Evolutionary conservation across 805 yeast genomes (phyloP), one percentile per base, ranked within the genome.

Genomic region (Suhomyces faveliae): DNA sequence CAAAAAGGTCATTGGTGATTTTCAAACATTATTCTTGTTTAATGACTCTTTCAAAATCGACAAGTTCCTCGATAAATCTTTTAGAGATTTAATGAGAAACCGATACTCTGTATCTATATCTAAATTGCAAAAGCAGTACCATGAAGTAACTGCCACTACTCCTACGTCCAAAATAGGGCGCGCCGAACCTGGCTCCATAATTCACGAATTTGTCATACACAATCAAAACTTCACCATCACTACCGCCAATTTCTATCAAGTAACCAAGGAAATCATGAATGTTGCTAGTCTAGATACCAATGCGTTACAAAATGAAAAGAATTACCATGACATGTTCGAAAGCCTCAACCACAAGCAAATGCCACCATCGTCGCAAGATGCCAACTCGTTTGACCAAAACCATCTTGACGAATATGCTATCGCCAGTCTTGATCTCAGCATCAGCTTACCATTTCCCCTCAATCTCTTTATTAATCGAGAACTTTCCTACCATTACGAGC

Each of bases 401-500:
- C 53, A 51, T 15, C 46, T 48, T n/a, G 54, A 53, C 29, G 60
- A 71, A 23, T 73, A 71, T 40, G 59, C 80, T 1, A 70, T 85
- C 1, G 71, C 82, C 41, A 76, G 77, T 43, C 62, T 85, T 9
- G 79, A 78, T 49, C 64, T 85, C 40, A 81, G 83, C 37, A 50
- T 84, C 6, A 65, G 75, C n/a, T 64, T 91, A 19, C 97, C 97
- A 3, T 94, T 89, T 61, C 99, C 99, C 0, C 66, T 89, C 42
- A 89, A 89, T 58, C 71, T 92, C 21, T 73, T 94, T 0, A 68
- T 89, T 0, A 81, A 87, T 13, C 79, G 83, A 46, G 85, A 89
- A 12, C 81, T 84, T 21, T 70, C 89, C 13, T 76, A 83, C 42
- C 89, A 94, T 52, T 89, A 85, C 60, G 96, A 92, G 62, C 70